Conservation (phyloP, 371 early-diverging fungal genomes). For the Thermomucor indicae-seudaticae region DNA sequence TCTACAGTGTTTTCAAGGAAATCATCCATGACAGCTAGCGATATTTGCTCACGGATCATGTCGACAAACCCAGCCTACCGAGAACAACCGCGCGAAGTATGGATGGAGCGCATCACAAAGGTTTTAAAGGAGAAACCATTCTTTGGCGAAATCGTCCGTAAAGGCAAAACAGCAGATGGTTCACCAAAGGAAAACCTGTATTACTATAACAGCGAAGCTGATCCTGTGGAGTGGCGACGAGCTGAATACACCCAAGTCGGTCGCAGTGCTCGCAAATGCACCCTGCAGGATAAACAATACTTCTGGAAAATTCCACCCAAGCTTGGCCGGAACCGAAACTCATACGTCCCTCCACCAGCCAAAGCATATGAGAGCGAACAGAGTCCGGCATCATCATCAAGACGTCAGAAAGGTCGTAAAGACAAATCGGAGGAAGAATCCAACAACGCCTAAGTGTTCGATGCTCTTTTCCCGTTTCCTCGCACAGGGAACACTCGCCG, state of each 20-base stretch:
- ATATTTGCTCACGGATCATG: constrained; percentile 45
- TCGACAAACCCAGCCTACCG: constrained; percentile 32
- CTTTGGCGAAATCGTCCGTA: constrained; percentile 60
- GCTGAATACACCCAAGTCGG: constrained; percentile 51
- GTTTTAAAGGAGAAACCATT: constrained; percentile 37
- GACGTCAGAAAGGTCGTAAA: no score
- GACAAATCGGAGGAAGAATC: no score
- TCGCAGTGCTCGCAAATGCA: constrained; percentile 62
- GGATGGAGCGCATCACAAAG: constrained; percentile 29
- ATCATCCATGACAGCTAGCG: constrained; percentile 47
- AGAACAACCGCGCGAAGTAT: constrained; percentile 25
- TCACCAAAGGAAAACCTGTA: constrained; percentile 58
- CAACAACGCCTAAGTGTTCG: no score
- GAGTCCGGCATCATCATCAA: no score
- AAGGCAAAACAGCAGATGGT: constrained; percentile 63
- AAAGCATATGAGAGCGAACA: constrained; percentile 9
- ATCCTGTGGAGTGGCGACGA: constrained; percentile 54
- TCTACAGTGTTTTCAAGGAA: constrained; percentile 38
- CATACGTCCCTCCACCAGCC: constrained; percentile 48
- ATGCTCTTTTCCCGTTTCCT: neutral
- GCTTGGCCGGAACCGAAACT: constrained; percentile 46
- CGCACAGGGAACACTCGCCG: no score
- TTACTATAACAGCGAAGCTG: constrained; percentile 57
- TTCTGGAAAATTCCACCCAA: constrained; percentile 66
- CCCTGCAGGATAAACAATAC: constrained; percentile 63